phyloP scores from a whole-genome alignment of 352 stramenopile genomes.

The Thraustochytrium sp. region DNA sequence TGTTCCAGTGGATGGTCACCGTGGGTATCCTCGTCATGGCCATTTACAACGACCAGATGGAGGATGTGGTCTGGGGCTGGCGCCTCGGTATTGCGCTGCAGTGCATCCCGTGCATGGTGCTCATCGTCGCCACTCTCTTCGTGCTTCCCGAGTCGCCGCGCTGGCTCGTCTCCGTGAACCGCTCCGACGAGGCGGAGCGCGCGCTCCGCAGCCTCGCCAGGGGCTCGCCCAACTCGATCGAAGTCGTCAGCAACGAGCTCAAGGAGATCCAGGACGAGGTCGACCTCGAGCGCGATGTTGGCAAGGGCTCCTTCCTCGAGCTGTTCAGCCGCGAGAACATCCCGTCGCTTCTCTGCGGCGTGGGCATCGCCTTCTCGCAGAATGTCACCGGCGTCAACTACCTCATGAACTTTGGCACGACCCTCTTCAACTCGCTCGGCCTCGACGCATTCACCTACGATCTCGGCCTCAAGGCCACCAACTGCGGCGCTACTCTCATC shows the following conservation, averaged over 20 bases:
- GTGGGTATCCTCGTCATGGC: constrained; percentile 32
- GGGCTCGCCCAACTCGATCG: background rate
- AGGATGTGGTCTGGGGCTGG: constrained; percentile 40
- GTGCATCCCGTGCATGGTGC: constrained; percentile 42
- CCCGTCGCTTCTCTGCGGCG: background rate
- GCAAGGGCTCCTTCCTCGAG: background rate
- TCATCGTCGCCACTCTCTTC: constrained; percentile 56
- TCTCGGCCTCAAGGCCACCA: background rate
- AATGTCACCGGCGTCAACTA: constrained; percentile 10
- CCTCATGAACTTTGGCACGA: background rate
- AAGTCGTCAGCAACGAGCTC: background rate
- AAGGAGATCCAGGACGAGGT: background rate
- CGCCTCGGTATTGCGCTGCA: constrained; percentile 35
- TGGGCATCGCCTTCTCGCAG: background rate
- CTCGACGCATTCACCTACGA: constrained; percentile 6
- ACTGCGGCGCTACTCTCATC: background rate
- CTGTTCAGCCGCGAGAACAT: background rate
- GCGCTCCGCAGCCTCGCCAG: background rate
- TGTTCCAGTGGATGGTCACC: constrained; percentile 23
- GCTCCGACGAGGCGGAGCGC: background rate
- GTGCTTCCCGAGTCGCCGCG: constrained; percentile 57
- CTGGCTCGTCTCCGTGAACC: background rate
- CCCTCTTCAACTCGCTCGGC: background rate
- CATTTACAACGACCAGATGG: background rate
- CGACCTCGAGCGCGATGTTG: background rate